Base-by-base conservation (phyloP, 805 yeast species). In the Yarrowia osloensis region DNA sequence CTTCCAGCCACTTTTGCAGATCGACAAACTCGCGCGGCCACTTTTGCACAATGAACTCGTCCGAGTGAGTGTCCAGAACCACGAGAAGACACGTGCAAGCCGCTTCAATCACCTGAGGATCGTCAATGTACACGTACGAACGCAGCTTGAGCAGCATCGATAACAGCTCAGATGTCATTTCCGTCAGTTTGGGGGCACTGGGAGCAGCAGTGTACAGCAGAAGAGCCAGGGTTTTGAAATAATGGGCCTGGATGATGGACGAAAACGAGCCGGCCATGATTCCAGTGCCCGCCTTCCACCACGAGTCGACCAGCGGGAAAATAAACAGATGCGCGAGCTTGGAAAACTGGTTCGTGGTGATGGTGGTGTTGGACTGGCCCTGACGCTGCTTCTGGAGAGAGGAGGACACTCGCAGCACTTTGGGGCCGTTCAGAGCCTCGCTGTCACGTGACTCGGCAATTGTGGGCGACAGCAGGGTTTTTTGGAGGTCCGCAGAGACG, bases 191-290 rank as follows among this genome's bases (percentile, higher is more conserved):
- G 1, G 77, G 70, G 0, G 85, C 77, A 2, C 85, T 77, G 0
- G 91, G 91, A 68, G 84, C 82, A 0, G 89, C 85, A 61, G 86
- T 78, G 65, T 84, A 85, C 22, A 87, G 73, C 2, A 89, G 71
- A n/a, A 88, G 72, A 0, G 85, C 80, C 66, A 89, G 72, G 0
- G 90, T 86, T 66, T 84, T 82, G 54, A 89, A 70, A 74, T 81
- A 88, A 73, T 89, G 93, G 0, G 85, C 80, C 39, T 80, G 78
- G 22, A 88, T 75, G 1, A 88, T 71, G 0, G 84, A 80, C 0
- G 89, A 82, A 71, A 85, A 85, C 46, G 78, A 81, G 0, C 90
- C 89, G 40, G 84, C 76, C 47, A 65, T 54, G 78, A 77, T 46
- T 82, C 80, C 9, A 81, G 84, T 40, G 78, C 81, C 24, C 79